These are phyloP conservation scores for Aspergillus cavernicola DNA, from an alignment of 495 filamentous ascomycete genomes.

Conservation along the genomic window DNA sequence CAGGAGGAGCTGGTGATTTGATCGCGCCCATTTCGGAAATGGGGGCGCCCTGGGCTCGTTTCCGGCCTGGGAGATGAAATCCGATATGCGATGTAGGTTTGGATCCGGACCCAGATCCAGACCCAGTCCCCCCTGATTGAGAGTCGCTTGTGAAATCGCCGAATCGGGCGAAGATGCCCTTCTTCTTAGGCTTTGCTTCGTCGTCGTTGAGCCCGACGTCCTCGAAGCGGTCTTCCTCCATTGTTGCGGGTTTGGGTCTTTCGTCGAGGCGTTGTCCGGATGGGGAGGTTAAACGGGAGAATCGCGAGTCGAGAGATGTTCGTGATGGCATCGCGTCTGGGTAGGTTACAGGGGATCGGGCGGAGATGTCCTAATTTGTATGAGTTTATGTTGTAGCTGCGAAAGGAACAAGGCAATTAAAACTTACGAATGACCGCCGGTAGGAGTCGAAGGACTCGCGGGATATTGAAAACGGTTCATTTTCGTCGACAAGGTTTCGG, in stretches of 20 bases:
- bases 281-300: slow-evolving; percentile 49
- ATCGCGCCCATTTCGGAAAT: slow-evolving; percentile 66
- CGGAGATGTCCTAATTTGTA: slow-evolving; percentile 77
- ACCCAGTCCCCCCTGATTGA: too few relatives aligned
- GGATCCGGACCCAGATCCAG: slow-evolving; percentile 32
- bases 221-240: slow-evolving; percentile 78
- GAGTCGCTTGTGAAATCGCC: slow-evolving; percentile 53
- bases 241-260: slow-evolving; percentile 44
- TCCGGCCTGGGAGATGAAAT: slow-evolving; percentile 69
- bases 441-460: slow-evolving; percentile 98
- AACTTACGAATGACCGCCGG: slow-evolving; percentile 85
- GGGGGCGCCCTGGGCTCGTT: slow-evolving; percentile 69
- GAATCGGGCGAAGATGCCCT: slow-evolving; percentile 81
- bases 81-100: slow-evolving; percentile 47
- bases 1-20: slow-evolving; percentile 27
- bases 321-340: slow-evolving; percentile 56
- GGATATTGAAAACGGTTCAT: slow-evolving; percentile 94
- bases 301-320: slow-evolving; percentile 74
- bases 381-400: slow-evolving; percentile 15
- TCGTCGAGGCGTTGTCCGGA: slow-evolving; percentile 50
- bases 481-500: slow-evolving; percentile 66
- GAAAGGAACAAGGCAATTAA: background rate
- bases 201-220: slow-evolving; percentile 87
- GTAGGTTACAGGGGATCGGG: slow-evolving; percentile 70
- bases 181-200: slow-evolving; percentile 70